Evolutionary conservation across 2,329 filamentous ascomycete genomes (phyloP).

Genomic region (Aureobasidium sp.): DNA sequence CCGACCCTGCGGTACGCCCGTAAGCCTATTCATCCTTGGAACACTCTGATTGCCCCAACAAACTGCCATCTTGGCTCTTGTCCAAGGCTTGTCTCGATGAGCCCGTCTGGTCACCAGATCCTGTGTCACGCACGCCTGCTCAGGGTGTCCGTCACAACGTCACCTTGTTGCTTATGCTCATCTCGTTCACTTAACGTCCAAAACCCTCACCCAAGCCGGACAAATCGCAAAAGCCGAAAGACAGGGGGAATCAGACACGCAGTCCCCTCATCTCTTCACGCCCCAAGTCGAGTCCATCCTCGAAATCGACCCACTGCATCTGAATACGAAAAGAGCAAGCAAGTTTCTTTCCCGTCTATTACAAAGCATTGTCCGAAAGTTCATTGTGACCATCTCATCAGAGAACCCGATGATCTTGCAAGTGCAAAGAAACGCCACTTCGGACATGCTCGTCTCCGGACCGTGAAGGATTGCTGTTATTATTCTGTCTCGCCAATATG

Average conservation of each 20-base stretch:
- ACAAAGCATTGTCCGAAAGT: background rate
- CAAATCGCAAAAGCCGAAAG: too few species aligned
- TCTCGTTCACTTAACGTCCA: background rate
- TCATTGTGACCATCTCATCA: too few species aligned
- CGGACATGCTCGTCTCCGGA: background rate
- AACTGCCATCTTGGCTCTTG: background rate
- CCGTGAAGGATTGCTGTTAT: background rate
- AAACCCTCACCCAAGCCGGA: too few species aligned
- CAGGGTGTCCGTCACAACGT: background rate
- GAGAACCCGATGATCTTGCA: too few species aligned
- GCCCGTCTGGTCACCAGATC: background rate
- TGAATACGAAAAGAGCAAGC: background rate
- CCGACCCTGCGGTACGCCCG: background rate
- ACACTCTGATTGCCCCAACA: background rate
- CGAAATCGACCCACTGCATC: background rate
- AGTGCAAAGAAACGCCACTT: background rate
- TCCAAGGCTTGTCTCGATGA: background rate
- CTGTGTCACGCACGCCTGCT: background rate
- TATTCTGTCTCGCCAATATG: background rate
- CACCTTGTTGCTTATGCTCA: background rate
- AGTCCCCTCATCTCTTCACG: background rate
- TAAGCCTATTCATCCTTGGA: constrained; percentile 6
- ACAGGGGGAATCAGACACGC: background rate
- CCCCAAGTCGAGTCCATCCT: background rate
- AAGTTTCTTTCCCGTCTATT: background rate